phyloP scores from a whole-genome alignment of 2,329 filamentous ascomycete species.

The Arthrobotrys iridis region DNA sequence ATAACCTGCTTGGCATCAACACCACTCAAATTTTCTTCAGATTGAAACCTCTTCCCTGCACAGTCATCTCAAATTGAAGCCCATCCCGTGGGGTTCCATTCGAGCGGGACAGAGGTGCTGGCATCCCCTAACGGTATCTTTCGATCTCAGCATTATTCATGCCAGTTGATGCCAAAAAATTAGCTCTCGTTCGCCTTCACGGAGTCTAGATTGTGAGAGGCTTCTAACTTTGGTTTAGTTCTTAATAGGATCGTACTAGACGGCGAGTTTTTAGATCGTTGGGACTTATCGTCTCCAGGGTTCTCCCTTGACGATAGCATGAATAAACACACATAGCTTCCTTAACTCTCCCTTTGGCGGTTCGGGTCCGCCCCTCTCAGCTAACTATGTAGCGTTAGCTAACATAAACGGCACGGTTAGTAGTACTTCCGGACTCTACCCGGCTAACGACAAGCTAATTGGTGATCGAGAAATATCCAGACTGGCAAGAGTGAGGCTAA shows the following conservation, averaged over 20 bases:
- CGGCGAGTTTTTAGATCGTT: conserved; percentile 34
- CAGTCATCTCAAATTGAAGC: conserved; percentile 49
- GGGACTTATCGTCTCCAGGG: conserved; percentile 17
- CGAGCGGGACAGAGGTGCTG: conserved; percentile 8
- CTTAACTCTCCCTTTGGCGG: conserved; percentile 14
- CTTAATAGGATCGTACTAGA: conserved; percentile 5
- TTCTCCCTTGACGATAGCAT: conserved; percentile 26
- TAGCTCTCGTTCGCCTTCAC: background rate
- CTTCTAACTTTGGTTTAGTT: conserved; percentile 7
- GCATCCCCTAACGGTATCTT: background rate
- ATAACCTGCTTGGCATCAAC: conserved; percentile 43
- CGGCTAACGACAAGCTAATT: background rate
- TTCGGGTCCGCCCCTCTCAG: conserved; percentile 9
- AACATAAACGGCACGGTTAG: conserved; percentile 32
- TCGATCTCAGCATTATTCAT: conserved; percentile 28
- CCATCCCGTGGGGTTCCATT: conserved; percentile 40
- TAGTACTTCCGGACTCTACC: conserved; percentile 23
- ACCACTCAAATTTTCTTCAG: conserved; percentile 40
- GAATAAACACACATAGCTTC: conserved; percentile 7
- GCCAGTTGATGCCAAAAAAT: conserved; percentile 16
- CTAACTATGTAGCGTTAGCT: conserved; percentile 13
- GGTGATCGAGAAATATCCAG: conserved; percentile 5
- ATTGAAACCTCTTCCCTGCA: conserved; percentile 39
- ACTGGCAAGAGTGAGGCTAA: conserved; percentile 10
- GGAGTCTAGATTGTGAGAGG: conserved; percentile 33